Percentiles rank a stretch among this genome's conserved stretches.
These are phyloP conservation scores for Chrysopogon serrulatus DNA, from an alignment of 176 grass and related monocot species.

Conservation along the genomic window DNA sequence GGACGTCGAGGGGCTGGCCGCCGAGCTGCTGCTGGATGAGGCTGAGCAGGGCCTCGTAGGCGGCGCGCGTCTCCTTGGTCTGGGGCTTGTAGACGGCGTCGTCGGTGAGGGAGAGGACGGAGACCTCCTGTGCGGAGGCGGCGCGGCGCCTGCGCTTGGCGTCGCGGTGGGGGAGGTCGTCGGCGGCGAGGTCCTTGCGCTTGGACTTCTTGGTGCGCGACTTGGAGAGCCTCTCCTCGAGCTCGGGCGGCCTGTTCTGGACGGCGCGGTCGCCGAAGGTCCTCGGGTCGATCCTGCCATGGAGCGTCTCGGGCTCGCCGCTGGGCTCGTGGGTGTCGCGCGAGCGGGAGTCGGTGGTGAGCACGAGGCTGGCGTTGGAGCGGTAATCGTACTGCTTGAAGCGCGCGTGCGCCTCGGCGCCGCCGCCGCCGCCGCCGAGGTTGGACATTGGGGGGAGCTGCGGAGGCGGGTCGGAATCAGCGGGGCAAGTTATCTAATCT, in stretches of 20 bases:
- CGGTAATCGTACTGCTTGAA: constrained; percentile 99
- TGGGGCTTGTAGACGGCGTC: constrained; percentile 78
- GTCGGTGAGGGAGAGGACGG: constrained; percentile 71
- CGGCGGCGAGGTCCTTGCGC: constrained; percentile 33
- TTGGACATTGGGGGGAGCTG: constrained; percentile 48
- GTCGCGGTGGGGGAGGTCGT: constrained; percentile 30
- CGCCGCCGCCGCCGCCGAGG: constrained; percentile 79
- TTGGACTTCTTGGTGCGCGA: constrained; percentile 63
- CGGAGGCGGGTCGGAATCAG: not conserved
- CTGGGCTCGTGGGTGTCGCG: constrained; percentile 95
- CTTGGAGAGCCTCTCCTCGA: constrained; percentile 72
- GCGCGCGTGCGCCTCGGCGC: constrained; percentile 87
- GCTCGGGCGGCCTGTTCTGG: constrained; percentile 60
- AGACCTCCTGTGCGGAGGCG: constrained; percentile 32
- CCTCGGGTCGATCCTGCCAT: constrained; percentile 66
- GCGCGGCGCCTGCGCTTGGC: constrained; percentile 66
- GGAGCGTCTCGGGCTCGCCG: constrained; percentile 87
- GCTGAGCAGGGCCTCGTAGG: constrained; percentile 80
- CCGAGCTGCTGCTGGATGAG: constrained; percentile 82
- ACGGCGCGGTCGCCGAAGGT: constrained; percentile 80
- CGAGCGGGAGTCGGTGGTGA: constrained; percentile 86
- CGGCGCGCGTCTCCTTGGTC: constrained; percentile 96
- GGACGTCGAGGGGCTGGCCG: constrained; percentile 75
- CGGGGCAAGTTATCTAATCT: not conserved
- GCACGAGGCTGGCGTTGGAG: constrained; percentile 91